Evolutionary conservation across 176 grass and related monocot species (phyloP).

Genomic region (Luzula sylvatica): DNA sequence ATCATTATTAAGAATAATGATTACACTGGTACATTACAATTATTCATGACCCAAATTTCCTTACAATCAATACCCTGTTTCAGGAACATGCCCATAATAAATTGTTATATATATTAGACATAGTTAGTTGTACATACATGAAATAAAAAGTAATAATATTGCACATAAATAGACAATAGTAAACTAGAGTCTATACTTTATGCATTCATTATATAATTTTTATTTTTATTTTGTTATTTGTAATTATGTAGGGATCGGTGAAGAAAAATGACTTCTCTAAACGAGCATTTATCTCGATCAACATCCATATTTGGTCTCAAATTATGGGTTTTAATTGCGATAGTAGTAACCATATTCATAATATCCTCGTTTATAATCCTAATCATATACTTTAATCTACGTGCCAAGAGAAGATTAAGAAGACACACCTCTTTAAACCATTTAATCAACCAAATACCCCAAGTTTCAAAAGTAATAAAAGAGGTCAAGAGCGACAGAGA

Average conservation of each 20-base stretch:
- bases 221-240: not conserved
- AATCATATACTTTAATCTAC: slow-evolving; percentile 53
- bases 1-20: too few relatives aligned
- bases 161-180: too few relatives aligned
- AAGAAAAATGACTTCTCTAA: slow-evolving; percentile 53
- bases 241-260: slow-evolving; percentile 34
- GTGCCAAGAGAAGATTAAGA: slow-evolving; percentile 53
- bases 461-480: slow-evolving; percentile 82
- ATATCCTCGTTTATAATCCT: slow-evolving; percentile 51
- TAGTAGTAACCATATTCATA: slow-evolving; percentile 63
- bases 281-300: slow-evolving; percentile 60
- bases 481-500: slow-evolving; percentile 78
- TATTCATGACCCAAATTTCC: too few relatives aligned
- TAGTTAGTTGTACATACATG: too few relatives aligned
- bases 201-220: too few relatives aligned
- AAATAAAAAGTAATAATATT: too few relatives aligned
- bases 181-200: too few relatives aligned
- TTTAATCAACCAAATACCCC: slow-evolving; percentile 46
- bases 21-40: too few relatives aligned
- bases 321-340: slow-evolving; percentile 84
- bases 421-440: slow-evolving; percentile 50
- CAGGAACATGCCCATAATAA: too few relatives aligned
- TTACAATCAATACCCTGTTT: too few relatives aligned
- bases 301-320: slow-evolving; percentile 78
- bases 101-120: too few relatives aligned